Evolutionary conservation across 352 stramenopile genomes (phyloP).

Genomic region (Peronospora tabacina): DNA sequence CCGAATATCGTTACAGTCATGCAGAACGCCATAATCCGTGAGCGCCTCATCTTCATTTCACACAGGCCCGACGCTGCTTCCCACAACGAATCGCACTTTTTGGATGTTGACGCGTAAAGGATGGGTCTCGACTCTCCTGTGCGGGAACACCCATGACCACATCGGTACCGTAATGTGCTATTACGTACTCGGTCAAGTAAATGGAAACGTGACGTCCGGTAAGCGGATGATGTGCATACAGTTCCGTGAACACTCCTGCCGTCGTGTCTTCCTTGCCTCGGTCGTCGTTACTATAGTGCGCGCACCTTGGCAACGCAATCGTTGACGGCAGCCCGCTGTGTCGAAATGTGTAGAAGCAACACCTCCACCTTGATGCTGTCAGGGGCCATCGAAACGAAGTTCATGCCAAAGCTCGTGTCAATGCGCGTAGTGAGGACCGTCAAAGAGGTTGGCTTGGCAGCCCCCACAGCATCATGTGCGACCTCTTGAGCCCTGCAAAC

Average conservation of each 20-base stretch:
- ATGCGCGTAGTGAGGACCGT: conserved; percentile 98
- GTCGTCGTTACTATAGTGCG: conserved; percentile 39
- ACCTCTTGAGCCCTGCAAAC: conserved; percentile 83
- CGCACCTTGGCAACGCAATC: conserved; percentile 77
- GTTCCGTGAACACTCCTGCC: conserved; percentile 90
- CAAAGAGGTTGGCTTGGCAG: conserved; percentile 38
- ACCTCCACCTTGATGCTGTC: conserved; percentile 87
- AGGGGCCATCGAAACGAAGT: conserved; percentile 94
- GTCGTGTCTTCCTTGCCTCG: conserved; percentile 52
- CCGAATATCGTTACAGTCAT: conserved; percentile 92
- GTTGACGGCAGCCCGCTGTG: conserved; percentile 68
- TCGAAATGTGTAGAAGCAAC: conserved; percentile 47
- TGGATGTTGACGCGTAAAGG: conserved; percentile 93
- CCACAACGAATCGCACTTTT: conserved; percentile 77
- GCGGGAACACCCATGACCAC: conserved; percentile 98
- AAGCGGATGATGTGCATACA: conserved; percentile 91
- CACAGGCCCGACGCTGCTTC: conserved; percentile 30
- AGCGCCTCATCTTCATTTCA: conserved; percentile 40
- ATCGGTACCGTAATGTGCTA: conserved; percentile 95
- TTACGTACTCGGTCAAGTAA: conserved; percentile 97
- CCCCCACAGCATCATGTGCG: background rate
- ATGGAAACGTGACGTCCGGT: conserved; percentile 87
- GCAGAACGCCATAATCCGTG: conserved; percentile 47
- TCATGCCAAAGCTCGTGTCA: conserved; percentile 97
- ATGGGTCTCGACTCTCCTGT: conserved; percentile 94